Conservation (phyloP, 179 eudicot species). For the Kewa caespitosa region DNA sequence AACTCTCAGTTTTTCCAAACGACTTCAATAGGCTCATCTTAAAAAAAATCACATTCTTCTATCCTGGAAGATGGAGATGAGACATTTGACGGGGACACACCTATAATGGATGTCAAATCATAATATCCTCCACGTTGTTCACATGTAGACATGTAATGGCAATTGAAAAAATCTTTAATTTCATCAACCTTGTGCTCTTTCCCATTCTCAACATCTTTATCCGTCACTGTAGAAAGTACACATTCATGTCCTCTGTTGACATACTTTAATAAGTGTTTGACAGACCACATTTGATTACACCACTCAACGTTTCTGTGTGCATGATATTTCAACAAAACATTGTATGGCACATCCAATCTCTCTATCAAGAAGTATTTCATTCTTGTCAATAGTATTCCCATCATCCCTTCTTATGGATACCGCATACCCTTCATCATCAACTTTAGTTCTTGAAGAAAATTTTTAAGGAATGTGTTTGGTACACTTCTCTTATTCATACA, state of each 20-base stretch:
- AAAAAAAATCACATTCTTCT: not conserved
- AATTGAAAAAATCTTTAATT: too few relatives aligned
- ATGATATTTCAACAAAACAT: not conserved
- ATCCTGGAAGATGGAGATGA: not conserved
- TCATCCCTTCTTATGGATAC: slow-evolving; percentile 11
- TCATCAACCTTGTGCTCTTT: not conserved
- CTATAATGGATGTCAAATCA: slow-evolving; percentile 10
- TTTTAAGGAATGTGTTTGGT: slow-evolving; percentile 20
- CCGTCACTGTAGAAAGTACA: not conserved
- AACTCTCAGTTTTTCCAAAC: not conserved
- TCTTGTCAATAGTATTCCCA: not conserved
- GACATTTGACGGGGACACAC: not conserved
- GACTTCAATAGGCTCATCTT: not conserved
- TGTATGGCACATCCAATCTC: slow-evolving; percentile 8
- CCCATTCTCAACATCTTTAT: too few relatives aligned
- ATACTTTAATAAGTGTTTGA: slow-evolving; percentile 23
- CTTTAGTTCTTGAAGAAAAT: not conserved
- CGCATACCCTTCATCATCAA: slow-evolving; percentile 23
- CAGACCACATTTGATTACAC: slow-evolving; percentile 30
- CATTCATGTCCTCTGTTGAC: slow-evolving; percentile 24
- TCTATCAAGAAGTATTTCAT: slow-evolving; percentile 5
- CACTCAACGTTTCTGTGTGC: slow-evolving; percentile 30
- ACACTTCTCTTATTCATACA: slow-evolving; percentile 19
- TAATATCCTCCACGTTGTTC: not conserved
- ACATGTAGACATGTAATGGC: too few relatives aligned